Percentiles rank a stretch among this genome's conserved stretches.
Conservation (phyloP, 2,329 filamentous ascomycete genomes). For the Dactylellina leptospora region DNA sequence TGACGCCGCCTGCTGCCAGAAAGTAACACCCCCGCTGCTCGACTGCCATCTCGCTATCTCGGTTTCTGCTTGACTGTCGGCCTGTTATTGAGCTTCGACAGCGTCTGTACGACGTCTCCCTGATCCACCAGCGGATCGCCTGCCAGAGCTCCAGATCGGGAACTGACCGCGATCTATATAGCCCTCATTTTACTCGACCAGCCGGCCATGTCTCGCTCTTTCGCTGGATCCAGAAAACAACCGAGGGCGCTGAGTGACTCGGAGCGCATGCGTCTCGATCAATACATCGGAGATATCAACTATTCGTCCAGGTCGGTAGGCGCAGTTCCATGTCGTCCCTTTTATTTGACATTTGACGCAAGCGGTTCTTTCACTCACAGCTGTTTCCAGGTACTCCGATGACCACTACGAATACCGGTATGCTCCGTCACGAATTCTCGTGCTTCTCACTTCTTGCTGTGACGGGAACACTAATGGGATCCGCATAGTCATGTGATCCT, state of each 20-base stretch:
- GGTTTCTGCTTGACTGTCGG: too few species aligned
- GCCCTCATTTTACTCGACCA: too few species aligned
- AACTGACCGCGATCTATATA: too few species aligned
- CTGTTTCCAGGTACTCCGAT: slow-evolving; percentile 79
- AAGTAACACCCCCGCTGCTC: too few species aligned
- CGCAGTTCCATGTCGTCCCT: slow-evolving; percentile 55
- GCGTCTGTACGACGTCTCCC: too few species aligned
- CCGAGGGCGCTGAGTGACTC: slow-evolving; percentile 80
- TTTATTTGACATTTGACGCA: not conserved
- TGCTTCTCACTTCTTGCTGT: too few species aligned
- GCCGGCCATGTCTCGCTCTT: slow-evolving; percentile 43
- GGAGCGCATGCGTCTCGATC: slow-evolving; percentile 84
- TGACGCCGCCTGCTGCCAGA: too few species aligned
- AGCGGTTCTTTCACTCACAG: not conserved
- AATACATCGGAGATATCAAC: slow-evolving; percentile 92
- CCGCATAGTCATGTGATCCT: slow-evolving; percentile 80
- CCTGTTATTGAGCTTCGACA: too few species aligned
- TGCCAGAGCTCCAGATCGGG: too few species aligned
- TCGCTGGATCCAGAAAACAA: slow-evolving; percentile 66
- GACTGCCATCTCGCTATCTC: too few species aligned
- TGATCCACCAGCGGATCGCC: too few species aligned
- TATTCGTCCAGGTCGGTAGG: slow-evolving; percentile 86
- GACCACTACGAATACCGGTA: slow-evolving; percentile 88
- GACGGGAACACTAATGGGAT: too few species aligned
- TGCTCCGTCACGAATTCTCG: not conserved